Conservation (phyloP, 139 green algal genomes). For the Auxenochlorella pyrenoidosa region DNA sequence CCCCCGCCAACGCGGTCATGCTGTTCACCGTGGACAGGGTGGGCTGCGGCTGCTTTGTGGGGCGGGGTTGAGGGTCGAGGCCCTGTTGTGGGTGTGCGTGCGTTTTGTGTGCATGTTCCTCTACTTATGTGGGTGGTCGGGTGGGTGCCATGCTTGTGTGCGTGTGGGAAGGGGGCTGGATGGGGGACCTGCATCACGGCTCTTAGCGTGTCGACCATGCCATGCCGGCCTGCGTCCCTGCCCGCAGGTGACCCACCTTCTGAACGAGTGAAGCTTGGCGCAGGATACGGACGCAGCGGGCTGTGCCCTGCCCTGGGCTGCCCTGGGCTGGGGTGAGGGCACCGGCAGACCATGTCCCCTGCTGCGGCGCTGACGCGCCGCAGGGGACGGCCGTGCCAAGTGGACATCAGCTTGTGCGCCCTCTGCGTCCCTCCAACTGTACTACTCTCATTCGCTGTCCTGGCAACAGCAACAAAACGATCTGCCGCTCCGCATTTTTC, state of each 20-base stretch:
- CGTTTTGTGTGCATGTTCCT: too few relatives aligned
- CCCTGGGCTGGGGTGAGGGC: neutral
- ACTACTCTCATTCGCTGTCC: neutral
- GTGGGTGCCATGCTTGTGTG: too few relatives aligned
- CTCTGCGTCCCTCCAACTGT: neutral
- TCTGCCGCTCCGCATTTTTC: neutral
- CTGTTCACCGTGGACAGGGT: constrained; percentile 90
- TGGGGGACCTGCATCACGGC: neutral
- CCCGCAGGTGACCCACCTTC: neutral
- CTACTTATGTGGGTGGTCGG: too few relatives aligned
- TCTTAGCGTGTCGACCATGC: too few relatives aligned
- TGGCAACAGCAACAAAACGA: neutral
- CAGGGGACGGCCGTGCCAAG: neutral
- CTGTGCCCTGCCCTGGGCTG: too few relatives aligned
- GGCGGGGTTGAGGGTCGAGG: too few relatives aligned
- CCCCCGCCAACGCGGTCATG: constrained; percentile 93
- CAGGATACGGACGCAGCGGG: too few relatives aligned
- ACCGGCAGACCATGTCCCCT: neutral
- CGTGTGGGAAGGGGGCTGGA: neutral
- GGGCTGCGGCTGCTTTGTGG: too few relatives aligned
- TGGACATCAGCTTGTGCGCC: neutral
- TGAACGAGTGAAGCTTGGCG: neutral
- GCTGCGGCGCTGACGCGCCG: neutral
- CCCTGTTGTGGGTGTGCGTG: too few relatives aligned
- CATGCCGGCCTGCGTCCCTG: neutral